Conservation (phyloP, 2,329 filamentous ascomycete species). For the Thelonectria discophora region DNA sequence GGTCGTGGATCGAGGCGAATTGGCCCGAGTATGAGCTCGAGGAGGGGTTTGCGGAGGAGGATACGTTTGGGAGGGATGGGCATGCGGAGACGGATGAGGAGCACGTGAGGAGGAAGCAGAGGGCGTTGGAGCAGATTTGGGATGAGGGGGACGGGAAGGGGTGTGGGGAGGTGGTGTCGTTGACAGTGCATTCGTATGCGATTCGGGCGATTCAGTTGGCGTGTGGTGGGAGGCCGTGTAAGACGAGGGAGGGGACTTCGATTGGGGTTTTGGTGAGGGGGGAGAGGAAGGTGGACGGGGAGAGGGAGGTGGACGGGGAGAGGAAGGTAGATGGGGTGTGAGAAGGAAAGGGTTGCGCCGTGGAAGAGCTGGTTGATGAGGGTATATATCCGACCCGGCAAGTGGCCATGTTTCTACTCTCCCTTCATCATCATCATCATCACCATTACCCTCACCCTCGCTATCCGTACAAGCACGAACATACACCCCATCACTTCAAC, state of each 20-base stretch:
- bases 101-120: slow-evolving; percentile 54
- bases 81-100: slow-evolving; percentile 59
- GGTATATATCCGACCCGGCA: too few relatives aligned
- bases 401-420: too few relatives aligned
- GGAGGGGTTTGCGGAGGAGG: slow-evolving; percentile 62
- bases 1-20: slow-evolving; percentile 56
- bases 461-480: too few relatives aligned
- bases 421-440: too few relatives aligned
- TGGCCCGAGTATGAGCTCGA: slow-evolving; percentile 64
- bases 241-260: slow-evolving; percentile 59
- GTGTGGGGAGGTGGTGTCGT: slow-evolving; percentile 54
- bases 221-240: slow-evolving; percentile 55
- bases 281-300: slow-evolving; percentile 28
- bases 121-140: slow-evolving; percentile 59
- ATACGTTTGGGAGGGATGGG: slow-evolving; percentile 60
- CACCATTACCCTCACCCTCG: too few relatives aligned
- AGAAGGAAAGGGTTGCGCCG: too few relatives aligned
- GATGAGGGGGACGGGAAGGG: slow-evolving; percentile 41
- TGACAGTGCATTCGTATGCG: slow-evolving; percentile 61
- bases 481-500: too few relatives aligned
- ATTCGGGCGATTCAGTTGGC: slow-evolving; percentile 54
- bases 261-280: slow-evolving; percentile 66
- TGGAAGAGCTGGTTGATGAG: too few relatives aligned
- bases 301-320: too few relatives aligned
- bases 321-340: too few relatives aligned